Conservation (phyloP, 306 rosid genomes). For the Fagus sylvatica region DNA sequence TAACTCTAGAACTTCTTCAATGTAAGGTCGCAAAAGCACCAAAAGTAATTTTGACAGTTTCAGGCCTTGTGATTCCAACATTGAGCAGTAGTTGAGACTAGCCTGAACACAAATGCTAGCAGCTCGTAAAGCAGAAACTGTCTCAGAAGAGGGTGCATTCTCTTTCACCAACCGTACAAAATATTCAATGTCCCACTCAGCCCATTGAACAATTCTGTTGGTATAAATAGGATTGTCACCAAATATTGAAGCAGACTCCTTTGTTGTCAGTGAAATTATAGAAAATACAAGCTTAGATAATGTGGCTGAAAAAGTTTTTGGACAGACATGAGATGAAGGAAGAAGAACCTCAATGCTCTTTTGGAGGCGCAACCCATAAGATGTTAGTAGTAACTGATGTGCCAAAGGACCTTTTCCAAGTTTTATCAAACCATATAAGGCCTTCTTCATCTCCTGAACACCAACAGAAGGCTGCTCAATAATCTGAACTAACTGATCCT, state of each 20-base stretch:
- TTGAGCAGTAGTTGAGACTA: slow-evolving; percentile 77
- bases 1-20: slow-evolving; percentile 91
- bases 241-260: slow-evolving; percentile 78
- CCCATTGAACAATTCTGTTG: slow-evolving; percentile 96
- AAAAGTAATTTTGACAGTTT: slow-evolving; percentile 80
- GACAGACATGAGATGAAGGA: slow-evolving; percentile 85
- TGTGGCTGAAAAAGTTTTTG: slow-evolving; percentile 75
- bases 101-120: slow-evolving; percentile 82
- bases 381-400: slow-evolving; percentile 69
- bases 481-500: slow-evolving; percentile 61
- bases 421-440: slow-evolving; percentile 67
- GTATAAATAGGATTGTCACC: slow-evolving; percentile 91
- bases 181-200: slow-evolving; percentile 92
- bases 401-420: slow-evolving; percentile 89
- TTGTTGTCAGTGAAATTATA: slow-evolving; percentile 59
- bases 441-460: slow-evolving; percentile 63
- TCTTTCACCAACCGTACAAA: slow-evolving; percentile 87
- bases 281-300: slow-evolving; percentile 82
- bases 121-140: slow-evolving; percentile 74
- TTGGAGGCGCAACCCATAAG: slow-evolving; percentile 65
- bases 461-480: slow-evolving; percentile 67
- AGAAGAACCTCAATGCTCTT: slow-evolving; percentile 66
- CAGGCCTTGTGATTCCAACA: slow-evolving; percentile 80
- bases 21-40: slow-evolving; percentile 81
- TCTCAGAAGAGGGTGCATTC: slow-evolving; percentile 78